phyloP scores from a whole-genome alignment of 176 grass and related monocot species.

The Triticum dicoccoides region DNA sequence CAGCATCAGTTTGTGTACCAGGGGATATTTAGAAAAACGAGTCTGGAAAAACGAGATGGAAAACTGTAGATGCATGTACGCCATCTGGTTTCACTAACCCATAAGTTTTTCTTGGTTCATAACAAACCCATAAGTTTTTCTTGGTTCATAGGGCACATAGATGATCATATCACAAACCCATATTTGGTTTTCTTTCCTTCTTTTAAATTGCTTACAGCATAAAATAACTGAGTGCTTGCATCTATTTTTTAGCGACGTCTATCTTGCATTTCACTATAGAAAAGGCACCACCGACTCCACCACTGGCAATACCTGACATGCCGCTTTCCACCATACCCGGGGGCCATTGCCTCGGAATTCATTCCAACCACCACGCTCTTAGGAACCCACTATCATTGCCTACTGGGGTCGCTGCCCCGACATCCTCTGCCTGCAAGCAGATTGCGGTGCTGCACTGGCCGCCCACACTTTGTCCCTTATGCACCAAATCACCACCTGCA shows the following conservation, averaged over 20 bases:
- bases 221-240: neutral
- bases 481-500: neutral
- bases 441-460: neutral
- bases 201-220: neutral
- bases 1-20: slow-evolving; percentile 5
- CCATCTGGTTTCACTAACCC: neutral
- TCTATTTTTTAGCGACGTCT: neutral
- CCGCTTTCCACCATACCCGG: neutral
- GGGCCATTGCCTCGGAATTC: neutral
- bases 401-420: neutral
- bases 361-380: neutral
- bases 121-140: slow-evolving; percentile 7
- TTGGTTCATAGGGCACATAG: neutral
- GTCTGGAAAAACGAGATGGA: neutral
- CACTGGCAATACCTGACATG: neutral
- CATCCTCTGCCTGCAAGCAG: neutral
- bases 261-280: slow-evolving; percentile 1
- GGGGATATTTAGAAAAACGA: slow-evolving; percentile 1
- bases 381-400: neutral
- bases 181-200: slow-evolving; percentile 8
- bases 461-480: neutral
- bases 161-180: neutral
- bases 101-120: too few species aligned
- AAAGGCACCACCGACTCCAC: neutral
- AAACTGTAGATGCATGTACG: neutral